Conservation (phyloP, 2,329 filamentous ascomycete genomes). For the Raffaelea albimanens region DNA sequence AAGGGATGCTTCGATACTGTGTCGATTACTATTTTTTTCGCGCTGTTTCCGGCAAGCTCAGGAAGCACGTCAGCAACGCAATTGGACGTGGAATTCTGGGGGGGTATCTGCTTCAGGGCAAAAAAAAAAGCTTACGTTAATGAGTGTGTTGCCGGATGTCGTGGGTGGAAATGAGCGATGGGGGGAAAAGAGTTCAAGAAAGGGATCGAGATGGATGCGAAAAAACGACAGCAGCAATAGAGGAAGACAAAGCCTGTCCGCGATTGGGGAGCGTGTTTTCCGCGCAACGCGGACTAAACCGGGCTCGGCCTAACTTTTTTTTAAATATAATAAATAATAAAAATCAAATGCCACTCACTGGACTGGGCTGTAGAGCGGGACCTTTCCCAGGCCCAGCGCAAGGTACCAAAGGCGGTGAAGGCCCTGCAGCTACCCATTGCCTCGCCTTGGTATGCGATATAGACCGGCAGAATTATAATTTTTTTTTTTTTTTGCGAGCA, state of each 20-base stretch:
- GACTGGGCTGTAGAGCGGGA: no score
- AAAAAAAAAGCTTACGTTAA: no score
- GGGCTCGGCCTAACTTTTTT: constrained; percentile 6
- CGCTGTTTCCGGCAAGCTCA: no score
- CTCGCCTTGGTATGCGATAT: background rate
- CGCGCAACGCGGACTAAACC: constrained; percentile 12
- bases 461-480: constrained; percentile 35
- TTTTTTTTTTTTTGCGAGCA: constrained; percentile 21
- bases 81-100: no score
- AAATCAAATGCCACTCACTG: no score
- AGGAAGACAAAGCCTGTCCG: no score
- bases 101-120: no score
- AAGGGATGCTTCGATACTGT: no score
- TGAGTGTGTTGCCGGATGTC: background rate
- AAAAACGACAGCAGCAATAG: no score
- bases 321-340: background rate
- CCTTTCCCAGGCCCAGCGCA: background rate
- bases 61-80: no score
- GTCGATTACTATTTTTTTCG: no score
- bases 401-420: constrained; percentile 33
- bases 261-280: no score
- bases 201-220: background rate
- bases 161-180: background rate
- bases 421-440: background rate
- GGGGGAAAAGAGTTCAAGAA: background rate